These are phyloP conservation scores for Calonectria multiphialidica DNA, from an alignment of 2,329 filamentous ascomycete genomes.

Conservation along the genomic window DNA sequence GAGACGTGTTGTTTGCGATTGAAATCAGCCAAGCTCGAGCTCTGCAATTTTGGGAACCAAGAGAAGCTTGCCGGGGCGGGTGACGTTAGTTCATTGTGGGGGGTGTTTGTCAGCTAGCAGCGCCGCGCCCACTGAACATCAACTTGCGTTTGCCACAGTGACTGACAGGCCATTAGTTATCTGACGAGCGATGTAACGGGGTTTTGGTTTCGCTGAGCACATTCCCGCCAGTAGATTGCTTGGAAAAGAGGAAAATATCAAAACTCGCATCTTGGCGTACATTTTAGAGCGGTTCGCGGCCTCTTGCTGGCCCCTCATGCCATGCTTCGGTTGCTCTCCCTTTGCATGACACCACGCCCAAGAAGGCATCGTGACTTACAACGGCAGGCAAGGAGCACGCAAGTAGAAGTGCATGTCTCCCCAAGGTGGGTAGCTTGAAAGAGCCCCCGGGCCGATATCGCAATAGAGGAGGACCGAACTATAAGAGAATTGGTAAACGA, in stretches of 20 bases:
- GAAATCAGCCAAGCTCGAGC: constrained; percentile 13
- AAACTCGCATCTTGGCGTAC: background rate
- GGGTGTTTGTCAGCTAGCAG: constrained; percentile 30
- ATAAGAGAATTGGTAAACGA: background rate
- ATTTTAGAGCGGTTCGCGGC: background rate
- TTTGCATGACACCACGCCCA: background rate
- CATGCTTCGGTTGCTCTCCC: background rate
- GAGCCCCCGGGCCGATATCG: background rate
- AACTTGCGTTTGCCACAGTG: background rate
- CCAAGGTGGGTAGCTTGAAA: background rate
- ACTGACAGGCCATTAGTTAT: background rate
- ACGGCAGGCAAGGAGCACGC: background rate
- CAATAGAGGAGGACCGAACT: background rate
- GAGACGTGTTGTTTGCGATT: constrained; percentile 8
- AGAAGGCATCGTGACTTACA: constrained; percentile 6
- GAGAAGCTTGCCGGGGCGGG: constrained; percentile 4
- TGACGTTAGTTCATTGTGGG: constrained; percentile 19
- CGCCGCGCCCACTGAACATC: constrained; percentile 4
- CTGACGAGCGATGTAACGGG: background rate
- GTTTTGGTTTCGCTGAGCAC: background rate
- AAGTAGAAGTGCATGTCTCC: background rate
- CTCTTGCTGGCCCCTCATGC: background rate
- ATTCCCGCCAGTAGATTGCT: background rate
- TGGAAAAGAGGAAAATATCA: background rate
- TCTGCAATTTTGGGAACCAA: constrained; percentile 17